phyloP scores from a whole-genome alignment of 2,329 filamentous ascomycete species.

The Ophiostoma sp. region DNA sequence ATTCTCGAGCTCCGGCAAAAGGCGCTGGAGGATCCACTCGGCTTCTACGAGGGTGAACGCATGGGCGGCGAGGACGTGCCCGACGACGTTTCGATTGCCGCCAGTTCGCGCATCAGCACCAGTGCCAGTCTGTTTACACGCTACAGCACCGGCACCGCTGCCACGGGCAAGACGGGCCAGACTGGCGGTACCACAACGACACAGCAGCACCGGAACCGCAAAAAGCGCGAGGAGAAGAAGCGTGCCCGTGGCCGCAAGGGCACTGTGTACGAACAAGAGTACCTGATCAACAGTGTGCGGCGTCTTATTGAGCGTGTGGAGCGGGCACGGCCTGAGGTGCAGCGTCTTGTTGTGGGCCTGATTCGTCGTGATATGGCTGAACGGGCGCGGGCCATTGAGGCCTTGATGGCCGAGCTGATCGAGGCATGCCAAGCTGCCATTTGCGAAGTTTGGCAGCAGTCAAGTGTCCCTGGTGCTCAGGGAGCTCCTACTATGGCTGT shows the following conservation, averaged over 20 bases:
- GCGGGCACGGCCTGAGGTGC: slow-evolving; percentile 68
- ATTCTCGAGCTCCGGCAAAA: slow-evolving; percentile 78
- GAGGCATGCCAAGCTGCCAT: slow-evolving; percentile 67
- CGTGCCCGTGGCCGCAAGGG: slow-evolving; percentile 92
- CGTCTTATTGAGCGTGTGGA: slow-evolving; percentile 83
- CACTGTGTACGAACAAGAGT: slow-evolving; percentile 97
- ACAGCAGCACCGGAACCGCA: slow-evolving; percentile 71
- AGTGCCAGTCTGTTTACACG: slow-evolving; percentile 87
- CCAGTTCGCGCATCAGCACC: slow-evolving; percentile 76
- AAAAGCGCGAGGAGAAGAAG: slow-evolving; percentile 88
- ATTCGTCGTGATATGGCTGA: slow-evolving; percentile 83
- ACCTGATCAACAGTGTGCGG: slow-evolving; percentile 83
- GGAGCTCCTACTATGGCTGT: neutral
- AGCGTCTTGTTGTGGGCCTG: slow-evolving; percentile 72
- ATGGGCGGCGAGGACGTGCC: slow-evolving; percentile 55
- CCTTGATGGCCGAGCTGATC: slow-evolving; percentile 71
- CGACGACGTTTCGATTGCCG: slow-evolving; percentile 88
- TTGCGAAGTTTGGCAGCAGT: slow-evolving; percentile 61
- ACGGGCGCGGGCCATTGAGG: slow-evolving; percentile 75
- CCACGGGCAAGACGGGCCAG: slow-evolving; percentile 37
- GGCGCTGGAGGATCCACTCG: slow-evolving; percentile 80
- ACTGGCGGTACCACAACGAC: slow-evolving; percentile 25
- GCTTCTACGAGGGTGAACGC: slow-evolving; percentile 81
- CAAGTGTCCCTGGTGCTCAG: slow-evolving; percentile 28
- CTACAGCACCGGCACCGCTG: slow-evolving; percentile 75